Conservation (phyloP, 225 moss, liverwort and hornwort species). For the Anthoceros angustus region DNA sequence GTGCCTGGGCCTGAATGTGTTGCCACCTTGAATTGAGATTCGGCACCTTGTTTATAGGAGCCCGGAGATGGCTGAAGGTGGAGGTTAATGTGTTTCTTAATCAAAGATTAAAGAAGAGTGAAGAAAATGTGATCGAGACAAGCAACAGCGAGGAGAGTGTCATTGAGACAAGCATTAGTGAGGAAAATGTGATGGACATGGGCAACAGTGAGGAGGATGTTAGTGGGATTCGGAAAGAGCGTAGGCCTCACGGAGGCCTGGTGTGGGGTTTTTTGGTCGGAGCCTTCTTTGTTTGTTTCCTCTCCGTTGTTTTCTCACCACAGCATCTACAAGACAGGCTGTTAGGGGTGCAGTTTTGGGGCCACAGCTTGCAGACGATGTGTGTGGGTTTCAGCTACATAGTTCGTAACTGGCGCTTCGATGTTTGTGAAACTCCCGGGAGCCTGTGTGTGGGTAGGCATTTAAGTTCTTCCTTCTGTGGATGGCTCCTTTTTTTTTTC, state of each 20-base stretch:
- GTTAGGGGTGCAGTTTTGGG: background rate
- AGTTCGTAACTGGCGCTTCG: background rate
- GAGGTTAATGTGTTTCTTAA: too few species aligned
- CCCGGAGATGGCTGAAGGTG: too few species aligned
- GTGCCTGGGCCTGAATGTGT: too few species aligned
- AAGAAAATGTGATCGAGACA: too few species aligned
- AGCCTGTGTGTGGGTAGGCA: background rate
- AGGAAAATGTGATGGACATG: too few species aligned
- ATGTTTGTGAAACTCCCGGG: background rate
- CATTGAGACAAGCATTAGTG: too few species aligned
- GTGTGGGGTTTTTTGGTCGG: background rate
- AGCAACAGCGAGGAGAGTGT: too few species aligned
- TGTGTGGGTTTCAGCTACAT: background rate
- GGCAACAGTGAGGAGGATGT: background rate
- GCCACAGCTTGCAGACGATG: background rate
- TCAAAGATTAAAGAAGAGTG: too few species aligned
- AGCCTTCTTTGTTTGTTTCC: background rate
- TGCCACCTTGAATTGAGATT: too few species aligned
- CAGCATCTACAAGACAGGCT: background rate
- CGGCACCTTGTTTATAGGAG: too few species aligned
- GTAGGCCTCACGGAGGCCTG: background rate
- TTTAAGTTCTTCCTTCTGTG: conserved; percentile 26
- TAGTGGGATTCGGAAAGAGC: background rate
- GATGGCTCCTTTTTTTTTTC: conserved; percentile 57
- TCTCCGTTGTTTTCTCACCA: background rate